Conservation (phyloP, 192 early-diverging fungal species). For the Coemansia biformis region DNA sequence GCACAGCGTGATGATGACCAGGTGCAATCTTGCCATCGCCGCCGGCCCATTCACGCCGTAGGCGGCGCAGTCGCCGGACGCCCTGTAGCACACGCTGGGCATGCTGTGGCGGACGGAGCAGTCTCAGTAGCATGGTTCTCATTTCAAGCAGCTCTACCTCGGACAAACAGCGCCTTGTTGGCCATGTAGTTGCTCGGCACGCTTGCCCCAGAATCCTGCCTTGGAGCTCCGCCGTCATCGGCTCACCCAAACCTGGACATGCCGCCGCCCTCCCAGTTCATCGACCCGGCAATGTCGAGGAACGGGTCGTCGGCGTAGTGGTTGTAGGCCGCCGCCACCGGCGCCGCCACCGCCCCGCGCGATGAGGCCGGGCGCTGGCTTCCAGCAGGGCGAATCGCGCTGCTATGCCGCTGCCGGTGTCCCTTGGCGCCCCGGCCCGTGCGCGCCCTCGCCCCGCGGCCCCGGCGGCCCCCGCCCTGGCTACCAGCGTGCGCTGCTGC, state of each 20-base stretch:
- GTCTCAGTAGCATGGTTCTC: no score
- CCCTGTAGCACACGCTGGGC: no score
- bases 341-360: neutral
- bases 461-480: neutral
- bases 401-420: neutral
- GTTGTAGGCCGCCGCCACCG: constrained; percentile 16
- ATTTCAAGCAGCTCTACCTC: no score
- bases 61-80: neutral
- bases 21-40: constrained; percentile 79
- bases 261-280: constrained; percentile 38
- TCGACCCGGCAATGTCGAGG: constrained; percentile 21
- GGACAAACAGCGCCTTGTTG: no score
- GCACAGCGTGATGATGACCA: constrained; percentile 76
- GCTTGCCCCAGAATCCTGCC: no score
- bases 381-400: constrained; percentile 10
- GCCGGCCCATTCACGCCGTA: constrained; percentile 65
- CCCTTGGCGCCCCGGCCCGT: neutral
- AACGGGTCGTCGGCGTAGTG: constrained; percentile 38
- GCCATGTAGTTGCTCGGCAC: no score
- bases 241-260: constrained; percentile 37
- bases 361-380: constrained; percentile 3
- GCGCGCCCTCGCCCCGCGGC: neutral
- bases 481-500: neutral
- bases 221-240: no score
- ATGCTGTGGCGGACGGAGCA: no score